A percentile compares a stretch with the other conserved stretches of the same genome.
Evolutionary conservation across 1,139 yeast species (phyloP).

Genomic region (Blastobotrys proliferans): DNA sequence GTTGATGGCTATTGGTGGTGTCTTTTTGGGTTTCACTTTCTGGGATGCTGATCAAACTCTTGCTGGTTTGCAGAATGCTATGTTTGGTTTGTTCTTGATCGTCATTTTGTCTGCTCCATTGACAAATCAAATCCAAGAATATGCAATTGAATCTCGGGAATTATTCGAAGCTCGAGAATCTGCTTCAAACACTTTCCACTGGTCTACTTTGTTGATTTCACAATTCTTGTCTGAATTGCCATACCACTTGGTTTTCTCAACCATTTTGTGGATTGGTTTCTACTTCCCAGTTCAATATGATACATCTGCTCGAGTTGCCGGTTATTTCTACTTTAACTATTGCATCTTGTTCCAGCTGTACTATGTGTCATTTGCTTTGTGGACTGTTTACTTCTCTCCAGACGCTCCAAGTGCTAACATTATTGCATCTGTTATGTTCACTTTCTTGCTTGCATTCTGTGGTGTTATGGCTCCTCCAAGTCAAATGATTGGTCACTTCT

Average conservation of each 20-base stretch:
- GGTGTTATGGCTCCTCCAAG: slow-evolving; percentile 51
- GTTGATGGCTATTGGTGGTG: slow-evolving; percentile 46
- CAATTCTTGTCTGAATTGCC: slow-evolving; percentile 42
- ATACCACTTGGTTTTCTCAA: slow-evolving; percentile 35
- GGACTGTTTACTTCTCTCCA: slow-evolving; percentile 43
- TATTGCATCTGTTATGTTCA: slow-evolving; percentile 46
- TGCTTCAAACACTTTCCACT: slow-evolving; percentile 56
- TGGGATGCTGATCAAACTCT: slow-evolving; percentile 33
- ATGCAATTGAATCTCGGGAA: slow-evolving; percentile 44
- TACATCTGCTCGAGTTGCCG: slow-evolving; percentile 40
- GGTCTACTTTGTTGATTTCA: slow-evolving; percentile 44
- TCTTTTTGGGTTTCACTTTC: slow-evolving; percentile 53
- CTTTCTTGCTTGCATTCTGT: slow-evolving; percentile 51
- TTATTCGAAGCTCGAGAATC: slow-evolving; percentile 60
- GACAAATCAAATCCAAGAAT: slow-evolving; percentile 53
- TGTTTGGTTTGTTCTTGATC: slow-evolving; percentile 51
- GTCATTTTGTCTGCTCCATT: slow-evolving; percentile 49
- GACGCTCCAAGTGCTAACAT: slow-evolving; percentile 47
- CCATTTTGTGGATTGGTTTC: slow-evolving; percentile 32
- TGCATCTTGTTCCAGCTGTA: slow-evolving; percentile 44
- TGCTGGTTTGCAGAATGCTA: slow-evolving; percentile 34
- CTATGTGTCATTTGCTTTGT: slow-evolving; percentile 45
- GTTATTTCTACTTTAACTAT: slow-evolving; percentile 44
- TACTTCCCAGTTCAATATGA: slow-evolving; percentile 43
- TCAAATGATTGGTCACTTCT: slow-evolving; percentile 55